These are phyloP conservation scores for Aspergillus terreus DNA, from an alignment of 2,329 filamentous ascomycete genomes.

Conservation along the genomic window DNA sequence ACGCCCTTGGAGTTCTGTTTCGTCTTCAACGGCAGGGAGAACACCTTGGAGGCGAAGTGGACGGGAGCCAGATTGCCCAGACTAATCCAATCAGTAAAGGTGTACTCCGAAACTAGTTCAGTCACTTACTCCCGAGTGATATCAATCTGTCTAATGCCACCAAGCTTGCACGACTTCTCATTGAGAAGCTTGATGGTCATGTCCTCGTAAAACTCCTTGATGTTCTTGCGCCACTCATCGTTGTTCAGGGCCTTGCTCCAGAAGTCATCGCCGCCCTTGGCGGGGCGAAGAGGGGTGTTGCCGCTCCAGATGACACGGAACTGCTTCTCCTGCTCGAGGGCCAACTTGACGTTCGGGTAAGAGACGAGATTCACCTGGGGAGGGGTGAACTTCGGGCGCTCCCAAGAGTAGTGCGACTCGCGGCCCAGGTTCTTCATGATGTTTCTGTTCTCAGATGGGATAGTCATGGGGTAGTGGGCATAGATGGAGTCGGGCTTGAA, in stretches of 20 bases:
- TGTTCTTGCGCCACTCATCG: constrained; percentile 58
- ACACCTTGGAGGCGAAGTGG: constrained; percentile 54
- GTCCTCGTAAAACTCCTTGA: constrained; percentile 65
- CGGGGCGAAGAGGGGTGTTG: constrained; percentile 61
- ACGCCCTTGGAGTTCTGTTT: constrained; percentile 48
- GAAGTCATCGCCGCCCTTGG: constrained; percentile 53
- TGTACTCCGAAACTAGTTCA: constrained; percentile 5
- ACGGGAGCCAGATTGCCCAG: constrained; percentile 54
- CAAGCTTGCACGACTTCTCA: constrained; percentile 63
- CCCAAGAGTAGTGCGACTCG: constrained; percentile 66
- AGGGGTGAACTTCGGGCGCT: constrained; percentile 53
- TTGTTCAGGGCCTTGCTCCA: constrained; percentile 59
- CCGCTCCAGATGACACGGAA: constrained; percentile 66
- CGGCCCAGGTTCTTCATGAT: constrained; percentile 67
- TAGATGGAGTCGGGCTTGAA: constrained; percentile 77
- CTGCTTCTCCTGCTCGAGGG: constrained; percentile 58
- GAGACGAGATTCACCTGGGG: constrained; percentile 57
- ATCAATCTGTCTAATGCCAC: constrained; percentile 63
- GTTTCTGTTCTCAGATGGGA: constrained; percentile 67
- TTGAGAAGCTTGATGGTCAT: constrained; percentile 60
- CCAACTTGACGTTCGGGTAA: constrained; percentile 57
- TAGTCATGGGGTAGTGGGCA: constrained; percentile 70
- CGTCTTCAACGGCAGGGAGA: constrained; percentile 55
- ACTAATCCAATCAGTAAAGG: constrained; percentile 13
- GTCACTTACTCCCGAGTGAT: constrained; percentile 54